Conservation (phyloP, 176 grass and related monocot genomes). For the Puccinellia tenuiflora region DNA sequence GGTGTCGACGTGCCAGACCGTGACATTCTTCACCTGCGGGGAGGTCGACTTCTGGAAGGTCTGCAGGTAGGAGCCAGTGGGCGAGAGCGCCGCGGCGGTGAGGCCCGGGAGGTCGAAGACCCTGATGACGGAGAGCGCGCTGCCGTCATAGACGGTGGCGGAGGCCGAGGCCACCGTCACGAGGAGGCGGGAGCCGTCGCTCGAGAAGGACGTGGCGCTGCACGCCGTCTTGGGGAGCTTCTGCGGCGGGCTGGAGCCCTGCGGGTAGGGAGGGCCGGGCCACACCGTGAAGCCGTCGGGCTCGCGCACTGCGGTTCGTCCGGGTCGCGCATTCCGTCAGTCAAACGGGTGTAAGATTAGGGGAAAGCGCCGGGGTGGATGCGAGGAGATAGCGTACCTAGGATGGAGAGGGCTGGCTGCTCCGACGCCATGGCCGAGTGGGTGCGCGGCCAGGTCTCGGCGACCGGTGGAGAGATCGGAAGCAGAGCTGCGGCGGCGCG, state of each 20-base stretch:
- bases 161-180: constrained; percentile 44
- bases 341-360: constrained; percentile 9
- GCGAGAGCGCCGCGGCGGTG: constrained; percentile 57
- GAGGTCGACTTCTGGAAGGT: constrained; percentile 82
- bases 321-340: constrained; percentile 26
- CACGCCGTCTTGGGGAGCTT: constrained; percentile 56
- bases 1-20: constrained; percentile 61
- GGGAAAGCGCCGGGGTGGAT: not conserved
- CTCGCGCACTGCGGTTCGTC: constrained; percentile 55
- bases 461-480: constrained; percentile 15
- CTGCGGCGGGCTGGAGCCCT: constrained; percentile 43
- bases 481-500: constrained; percentile 10
- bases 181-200: constrained; percentile 65
- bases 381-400: constrained; percentile 33
- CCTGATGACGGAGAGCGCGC: constrained; percentile 44
- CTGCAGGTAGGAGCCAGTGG: constrained; percentile 72
- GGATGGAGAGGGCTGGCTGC: constrained; percentile 39
- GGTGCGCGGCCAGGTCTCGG: not conserved
- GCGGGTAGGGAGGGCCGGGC: constrained; percentile 63
- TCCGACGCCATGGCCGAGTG: constrained; percentile 27
- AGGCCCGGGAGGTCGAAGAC: constrained; percentile 73
- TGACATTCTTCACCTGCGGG: constrained; percentile 85
- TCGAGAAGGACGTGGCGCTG: constrained; percentile 52
- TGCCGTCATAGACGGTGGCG: constrained; percentile 62
- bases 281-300: constrained; percentile 82